phyloP scores from a whole-genome alignment of 1,284 basidiomycete genomes.

The Austroboletus niveus region DNA sequence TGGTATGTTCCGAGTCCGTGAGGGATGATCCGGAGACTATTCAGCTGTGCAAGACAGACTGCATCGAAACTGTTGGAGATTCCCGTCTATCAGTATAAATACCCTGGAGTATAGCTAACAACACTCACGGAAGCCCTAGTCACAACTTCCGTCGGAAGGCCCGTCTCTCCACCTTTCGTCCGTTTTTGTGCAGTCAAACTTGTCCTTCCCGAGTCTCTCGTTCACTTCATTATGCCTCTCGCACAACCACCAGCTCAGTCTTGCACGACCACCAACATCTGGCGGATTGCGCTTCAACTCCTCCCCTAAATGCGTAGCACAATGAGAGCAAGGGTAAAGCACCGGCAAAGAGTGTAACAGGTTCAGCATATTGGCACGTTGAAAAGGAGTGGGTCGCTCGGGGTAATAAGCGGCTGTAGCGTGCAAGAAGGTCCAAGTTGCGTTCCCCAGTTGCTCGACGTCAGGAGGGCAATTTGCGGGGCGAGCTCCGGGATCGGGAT shows the following conservation, averaged over 20 bases:
- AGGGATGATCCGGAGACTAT: too few species aligned
- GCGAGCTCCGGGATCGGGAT: constrained; percentile 36
- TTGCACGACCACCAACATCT: constrained; percentile 66
- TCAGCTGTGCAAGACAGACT: too few species aligned
- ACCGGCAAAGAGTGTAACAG: constrained; percentile 75
- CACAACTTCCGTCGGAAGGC: constrained; percentile 82
- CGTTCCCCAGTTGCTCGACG: constrained; percentile 80
- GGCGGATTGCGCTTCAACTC: constrained; percentile 68
- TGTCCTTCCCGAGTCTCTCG: constrained; percentile 75
- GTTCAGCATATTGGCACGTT: constrained; percentile 78
- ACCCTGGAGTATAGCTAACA: too few species aligned
- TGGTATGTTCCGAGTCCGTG: too few species aligned
- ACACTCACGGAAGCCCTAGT: constrained; percentile 41
- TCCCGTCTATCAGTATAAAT: too few species aligned
- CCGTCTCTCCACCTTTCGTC: constrained; percentile 92
- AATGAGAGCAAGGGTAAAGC: constrained; percentile 85
- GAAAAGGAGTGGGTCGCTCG: constrained; percentile 63
- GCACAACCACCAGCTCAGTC: constrained; percentile 84
- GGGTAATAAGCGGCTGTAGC: constrained; percentile 93
- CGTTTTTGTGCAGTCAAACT: constrained; percentile 77
- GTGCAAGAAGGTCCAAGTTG: constrained; percentile 96
- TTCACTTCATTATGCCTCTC: constrained; percentile 92
- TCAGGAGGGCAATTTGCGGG: constrained; percentile 82
- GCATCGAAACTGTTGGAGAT: too few species aligned
- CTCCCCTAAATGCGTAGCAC: constrained; percentile 77